Conservation (phyloP, 495 filamentous ascomycete species). For the Annulohypoxylon stygium region DNA sequence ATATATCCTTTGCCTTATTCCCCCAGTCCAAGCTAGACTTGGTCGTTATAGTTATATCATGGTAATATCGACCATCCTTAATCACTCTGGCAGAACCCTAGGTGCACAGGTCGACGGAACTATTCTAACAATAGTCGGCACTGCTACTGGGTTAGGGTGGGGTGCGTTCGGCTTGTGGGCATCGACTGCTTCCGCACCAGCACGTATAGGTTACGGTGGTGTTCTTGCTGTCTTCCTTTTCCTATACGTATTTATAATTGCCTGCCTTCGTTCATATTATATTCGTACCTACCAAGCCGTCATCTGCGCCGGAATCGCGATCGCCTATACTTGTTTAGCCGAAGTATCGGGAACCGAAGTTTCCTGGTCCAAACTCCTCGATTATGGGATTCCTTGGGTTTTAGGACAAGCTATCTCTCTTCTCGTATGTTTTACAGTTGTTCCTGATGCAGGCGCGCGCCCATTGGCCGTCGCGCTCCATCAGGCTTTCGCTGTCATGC, state of each 20-base stretch:
- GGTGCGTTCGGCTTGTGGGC: slow-evolving; percentile 66
- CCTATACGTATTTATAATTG: slow-evolving; percentile 64
- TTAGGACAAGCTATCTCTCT: slow-evolving; percentile 66
- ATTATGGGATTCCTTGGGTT: slow-evolving; percentile 69
- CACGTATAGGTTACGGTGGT: slow-evolving; percentile 64
- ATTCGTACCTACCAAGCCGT: slow-evolving; percentile 67
- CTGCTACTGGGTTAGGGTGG: slow-evolving; percentile 68
- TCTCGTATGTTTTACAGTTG: slow-evolving; percentile 58
- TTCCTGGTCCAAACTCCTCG: slow-evolving; percentile 61
- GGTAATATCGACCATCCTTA: slow-evolving; percentile 65
- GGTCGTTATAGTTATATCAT: slow-evolving; percentile 68
- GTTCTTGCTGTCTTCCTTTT: slow-evolving; percentile 66
- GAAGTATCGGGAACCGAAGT: slow-evolving; percentile 57
- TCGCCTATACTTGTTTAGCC: slow-evolving; percentile 66
- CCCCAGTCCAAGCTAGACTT: slow-evolving; percentile 57
- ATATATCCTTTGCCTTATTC: slow-evolving; percentile 67
- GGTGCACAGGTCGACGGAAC: slow-evolving; percentile 69
- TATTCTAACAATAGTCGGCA: slow-evolving; percentile 65
- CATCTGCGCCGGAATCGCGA: slow-evolving; percentile 67
- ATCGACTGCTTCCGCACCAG: slow-evolving; percentile 60
- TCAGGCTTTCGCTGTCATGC: slow-evolving; percentile 58
- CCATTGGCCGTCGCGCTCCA: slow-evolving; percentile 61
- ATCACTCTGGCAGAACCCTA: slow-evolving; percentile 65
- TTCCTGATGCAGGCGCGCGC: slow-evolving; percentile 67
- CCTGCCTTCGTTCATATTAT: slow-evolving; percentile 66